A percentile compares a stretch with the other conserved stretches of the same genome.
phyloP scores from a whole-genome alignment of 2,329 filamentous ascomycete genomes.

The Xylaria polymorpha region DNA sequence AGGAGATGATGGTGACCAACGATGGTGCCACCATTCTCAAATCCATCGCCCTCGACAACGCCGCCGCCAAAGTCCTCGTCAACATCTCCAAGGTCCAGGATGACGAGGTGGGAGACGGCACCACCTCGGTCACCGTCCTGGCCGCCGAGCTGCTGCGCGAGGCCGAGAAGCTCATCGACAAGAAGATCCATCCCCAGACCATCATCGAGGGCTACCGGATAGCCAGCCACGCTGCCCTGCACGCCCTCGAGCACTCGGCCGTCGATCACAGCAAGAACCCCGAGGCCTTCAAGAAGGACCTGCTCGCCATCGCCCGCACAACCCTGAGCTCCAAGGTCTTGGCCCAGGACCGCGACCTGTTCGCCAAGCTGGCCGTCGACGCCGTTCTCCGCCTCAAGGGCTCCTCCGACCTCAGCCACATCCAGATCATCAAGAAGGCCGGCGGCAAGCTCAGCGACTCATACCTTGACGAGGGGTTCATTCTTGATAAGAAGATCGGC shows the following conservation, averaged over 20 bases:
- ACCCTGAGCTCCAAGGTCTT: conserved; percentile 98
- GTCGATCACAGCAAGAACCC: conserved; percentile 89
- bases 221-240: conserved; percentile 88
- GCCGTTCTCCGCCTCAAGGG: conserved; percentile 90
- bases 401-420: conserved; percentile 94
- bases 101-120: conserved; percentile 97
- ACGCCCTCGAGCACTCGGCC: conserved; percentile 83
- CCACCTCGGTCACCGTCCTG: conserved; percentile 95
- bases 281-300: conserved; percentile 87
- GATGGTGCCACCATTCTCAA: conserved; percentile 99
- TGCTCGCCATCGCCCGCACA: conserved; percentile 90
- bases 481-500: conserved; percentile 98
- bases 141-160: conserved; percentile 95
- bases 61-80: conserved; percentile 96
- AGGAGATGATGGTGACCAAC: conserved; percentile 98
- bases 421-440: conserved; percentile 99
- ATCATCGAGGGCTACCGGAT: conserved; percentile 99
- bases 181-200: conserved; percentile 99
- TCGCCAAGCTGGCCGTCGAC: conserved; percentile 88
- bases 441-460: conserved; percentile 98
- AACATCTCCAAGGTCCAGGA: conserved; percentile 99
- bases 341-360: conserved; percentile 91
- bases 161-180: conserved; percentile 95
- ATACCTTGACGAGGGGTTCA: conserved; percentile 97
- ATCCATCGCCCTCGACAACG: conserved; percentile 97